Conservation (phyloP, 1,284 basidiomycete species). For the Volvariella surrecta region DNA sequence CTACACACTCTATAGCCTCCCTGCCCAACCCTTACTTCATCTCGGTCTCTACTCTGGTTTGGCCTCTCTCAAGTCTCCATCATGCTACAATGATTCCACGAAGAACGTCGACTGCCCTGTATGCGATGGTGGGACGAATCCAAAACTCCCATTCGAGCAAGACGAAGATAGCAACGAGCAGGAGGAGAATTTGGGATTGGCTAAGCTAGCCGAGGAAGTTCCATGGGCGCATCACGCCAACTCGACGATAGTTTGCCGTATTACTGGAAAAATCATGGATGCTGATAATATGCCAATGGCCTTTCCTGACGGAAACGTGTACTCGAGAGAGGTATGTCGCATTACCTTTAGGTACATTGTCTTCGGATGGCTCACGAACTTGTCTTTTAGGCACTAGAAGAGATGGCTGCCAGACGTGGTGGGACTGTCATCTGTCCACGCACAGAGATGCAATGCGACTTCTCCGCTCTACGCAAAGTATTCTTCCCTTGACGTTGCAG, state of each 20-base stretch:
- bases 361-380: slow-evolving; percentile 5
- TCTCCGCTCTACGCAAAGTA: slow-evolving; percentile 72
- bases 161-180: slow-evolving; percentile 1
- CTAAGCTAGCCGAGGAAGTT: slow-evolving; percentile 75
- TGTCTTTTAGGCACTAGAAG: slow-evolving; percentile 61
- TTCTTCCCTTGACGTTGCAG: slow-evolving; percentile 55
- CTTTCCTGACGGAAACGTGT: slow-evolving; percentile 91
- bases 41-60: slow-evolving; percentile 86
- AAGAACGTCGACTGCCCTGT: slow-evolving; percentile 89
- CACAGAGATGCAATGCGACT: slow-evolving; percentile 59
- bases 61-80: slow-evolving; percentile 78
- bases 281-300: slow-evolving; percentile 87
- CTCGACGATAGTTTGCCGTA: slow-evolving; percentile 88
- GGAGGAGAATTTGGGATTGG: slow-evolving; percentile 41
- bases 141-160: neutral
- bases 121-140: slow-evolving; percentile 53
- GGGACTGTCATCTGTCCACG: slow-evolving; percentile 78
- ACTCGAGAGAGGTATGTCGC: slow-evolving; percentile 74
- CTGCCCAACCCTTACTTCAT: slow-evolving; percentile 79
- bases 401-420: slow-evolving; percentile 73
- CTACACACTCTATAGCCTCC: slow-evolving; percentile 78
- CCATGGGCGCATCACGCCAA: slow-evolving; percentile 93
- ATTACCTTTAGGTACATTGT: neutral
- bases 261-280: slow-evolving; percentile 91
- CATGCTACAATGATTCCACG: slow-evolving; percentile 52